Conservation (phyloP, 495 filamentous ascomycete species). For the Aspergillus bertholletiae region DNA sequence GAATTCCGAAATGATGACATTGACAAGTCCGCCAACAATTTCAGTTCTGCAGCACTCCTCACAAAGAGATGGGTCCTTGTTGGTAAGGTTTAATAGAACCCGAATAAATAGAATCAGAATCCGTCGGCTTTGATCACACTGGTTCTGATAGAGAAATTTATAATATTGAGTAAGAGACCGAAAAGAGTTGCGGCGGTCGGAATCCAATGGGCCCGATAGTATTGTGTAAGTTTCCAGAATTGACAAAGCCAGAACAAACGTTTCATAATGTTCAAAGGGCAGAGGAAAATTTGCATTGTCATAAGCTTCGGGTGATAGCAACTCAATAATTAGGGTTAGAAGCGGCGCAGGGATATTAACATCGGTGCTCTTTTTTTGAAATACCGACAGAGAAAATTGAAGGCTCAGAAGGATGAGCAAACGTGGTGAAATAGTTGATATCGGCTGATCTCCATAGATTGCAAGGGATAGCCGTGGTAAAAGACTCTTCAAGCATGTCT, state of each 20-base stretch:
- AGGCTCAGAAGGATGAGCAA: conserved; percentile 30
- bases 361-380: conserved; percentile 28
- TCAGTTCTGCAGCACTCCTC: conserved; percentile 57
- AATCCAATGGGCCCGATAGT: conserved; percentile 17
- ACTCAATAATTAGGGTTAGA: conserved; percentile 22
- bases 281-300: neutral
- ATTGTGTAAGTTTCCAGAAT: conserved; percentile 61
- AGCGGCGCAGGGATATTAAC: conserved; percentile 23
- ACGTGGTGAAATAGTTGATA: conserved; percentile 27
- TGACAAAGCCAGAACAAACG: conserved; percentile 45
- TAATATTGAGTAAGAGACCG: conserved; percentile 26
- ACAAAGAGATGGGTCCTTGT: conserved; percentile 69
- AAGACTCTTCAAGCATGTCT: conserved; percentile 26
- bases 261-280: conserved; percentile 10
- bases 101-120: conserved; percentile 49
- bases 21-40: conserved; percentile 54
- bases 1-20: conserved; percentile 43
- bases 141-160: conserved; percentile 21
- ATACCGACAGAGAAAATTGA: conserved; percentile 17
- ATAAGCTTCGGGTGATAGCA: conserved; percentile 20
- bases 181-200: conserved; percentile 23
- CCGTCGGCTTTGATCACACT: conserved; percentile 11
- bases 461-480: conserved; percentile 18
- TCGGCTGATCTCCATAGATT: conserved; percentile 17
- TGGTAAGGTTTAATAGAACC: conserved; percentile 82